Conservation (phyloP, 2,329 filamentous ascomycete species). For the Fusarium begoniae region DNA sequence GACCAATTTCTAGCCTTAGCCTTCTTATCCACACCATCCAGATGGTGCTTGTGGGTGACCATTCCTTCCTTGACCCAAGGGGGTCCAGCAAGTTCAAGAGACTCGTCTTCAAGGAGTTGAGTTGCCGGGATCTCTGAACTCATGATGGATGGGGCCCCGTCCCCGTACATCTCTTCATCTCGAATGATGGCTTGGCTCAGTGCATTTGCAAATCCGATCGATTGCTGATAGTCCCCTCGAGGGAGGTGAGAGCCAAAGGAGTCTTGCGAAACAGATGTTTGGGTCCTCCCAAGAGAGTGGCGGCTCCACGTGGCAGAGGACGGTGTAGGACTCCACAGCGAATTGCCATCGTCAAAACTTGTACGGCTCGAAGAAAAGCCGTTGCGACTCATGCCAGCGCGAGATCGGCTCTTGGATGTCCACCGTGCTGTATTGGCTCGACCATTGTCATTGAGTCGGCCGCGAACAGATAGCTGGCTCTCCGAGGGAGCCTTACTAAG, state of each 20-base stretch:
- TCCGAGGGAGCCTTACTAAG: conserved; percentile 95
- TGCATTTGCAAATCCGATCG: conserved; percentile 96
- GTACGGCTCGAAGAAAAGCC: conserved; percentile 91
- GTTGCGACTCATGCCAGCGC: conserved; percentile 76
- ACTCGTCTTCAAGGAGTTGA: conserved; percentile 88
- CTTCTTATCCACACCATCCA: conserved; percentile 89
- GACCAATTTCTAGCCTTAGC: conserved; percentile 94
- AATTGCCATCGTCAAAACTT: conserved; percentile 90
- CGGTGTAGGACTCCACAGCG: conserved; percentile 84
- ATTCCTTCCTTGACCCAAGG: conserved; percentile 99
- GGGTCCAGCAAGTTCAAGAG: conserved; percentile 88
- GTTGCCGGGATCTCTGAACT: conserved; percentile 69
- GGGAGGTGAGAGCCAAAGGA: conserved; percentile 83
- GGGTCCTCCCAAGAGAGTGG: conserved; percentile 88
- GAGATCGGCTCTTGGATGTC: conserved; percentile 85
- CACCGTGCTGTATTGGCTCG: conserved; percentile 72
- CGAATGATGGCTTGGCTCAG: conserved; percentile 96
- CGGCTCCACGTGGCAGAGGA: conserved; percentile 97
- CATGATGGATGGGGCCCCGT: conserved; percentile 57
- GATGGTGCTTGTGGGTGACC: conserved; percentile 94
- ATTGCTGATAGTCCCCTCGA: conserved; percentile 88
- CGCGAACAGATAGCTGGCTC: conserved; percentile 72
- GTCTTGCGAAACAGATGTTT: conserved; percentile 91
- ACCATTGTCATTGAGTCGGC: conserved; percentile 70
- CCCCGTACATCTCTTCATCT: conserved; percentile 74